A percentile compares a stretch with the other conserved stretches of the same genome.
Evolutionary conservation across 768 basidiomycete genomes (phyloP).

Genomic region (Polyporus arcularius): DNA sequence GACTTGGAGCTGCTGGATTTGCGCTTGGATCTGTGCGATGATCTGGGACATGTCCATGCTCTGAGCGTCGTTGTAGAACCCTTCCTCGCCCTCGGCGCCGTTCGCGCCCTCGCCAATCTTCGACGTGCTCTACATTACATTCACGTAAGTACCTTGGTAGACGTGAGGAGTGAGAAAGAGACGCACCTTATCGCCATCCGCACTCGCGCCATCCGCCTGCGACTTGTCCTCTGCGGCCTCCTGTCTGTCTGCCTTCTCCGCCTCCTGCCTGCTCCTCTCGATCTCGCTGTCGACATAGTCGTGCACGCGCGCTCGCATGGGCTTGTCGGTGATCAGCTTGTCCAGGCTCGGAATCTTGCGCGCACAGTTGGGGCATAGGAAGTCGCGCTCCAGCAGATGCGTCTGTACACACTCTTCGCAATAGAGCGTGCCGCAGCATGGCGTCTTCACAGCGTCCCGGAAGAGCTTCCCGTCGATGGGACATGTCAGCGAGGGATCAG

Average conservation of each 20-base stretch:
- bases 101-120: slow-evolving; percentile 5
- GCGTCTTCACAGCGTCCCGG: slow-evolving; percentile 92
- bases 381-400: slow-evolving; percentile 91
- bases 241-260: slow-evolving; percentile 27
- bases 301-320: slow-evolving; percentile 70
- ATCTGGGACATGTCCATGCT: slow-evolving; percentile 70
- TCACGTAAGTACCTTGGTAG: neutral
- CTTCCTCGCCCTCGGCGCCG: slow-evolving; percentile 44
- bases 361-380: slow-evolving; percentile 88
- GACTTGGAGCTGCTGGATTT: slow-evolving; percentile 75
- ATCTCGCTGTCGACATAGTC: slow-evolving; percentile 84
- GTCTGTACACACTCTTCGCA: slow-evolving; percentile 99
- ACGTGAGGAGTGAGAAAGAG: neutral
- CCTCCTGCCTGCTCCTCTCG: slow-evolving; percentile 74
- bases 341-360: slow-evolving; percentile 89
- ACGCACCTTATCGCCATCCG: slow-evolving; percentile 14
- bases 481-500: slow-evolving; percentile 80
- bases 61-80: slow-evolving; percentile 72
- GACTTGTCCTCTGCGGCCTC: slow-evolving; percentile 8
- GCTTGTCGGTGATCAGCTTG: slow-evolving; percentile 80
- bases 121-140: neutral
- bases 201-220: neutral
- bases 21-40: slow-evolving; percentile 83
- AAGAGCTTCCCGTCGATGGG: slow-evolving; percentile 92
- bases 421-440: slow-evolving; percentile 88